Evolutionary conservation across 192 early-diverging fungal species (phyloP).

Genomic region (Mortierella hygrophila): DNA sequence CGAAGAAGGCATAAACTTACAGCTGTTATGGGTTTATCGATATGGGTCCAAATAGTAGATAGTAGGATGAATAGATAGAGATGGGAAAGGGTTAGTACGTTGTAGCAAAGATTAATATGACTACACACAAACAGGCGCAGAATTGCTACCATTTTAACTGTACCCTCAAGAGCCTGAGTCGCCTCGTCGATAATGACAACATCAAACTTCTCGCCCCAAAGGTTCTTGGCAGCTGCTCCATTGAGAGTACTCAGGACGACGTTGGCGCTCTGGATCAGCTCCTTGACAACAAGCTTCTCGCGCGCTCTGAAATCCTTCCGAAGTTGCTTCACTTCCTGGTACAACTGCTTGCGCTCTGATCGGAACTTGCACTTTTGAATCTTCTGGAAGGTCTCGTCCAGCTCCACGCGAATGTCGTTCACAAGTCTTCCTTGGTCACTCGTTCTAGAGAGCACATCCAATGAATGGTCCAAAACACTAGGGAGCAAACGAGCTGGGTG

Average conservation of each 20-base stretch:
- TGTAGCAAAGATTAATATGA: background rate
- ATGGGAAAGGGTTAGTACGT: background rate
- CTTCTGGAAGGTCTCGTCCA: constrained; percentile 74
- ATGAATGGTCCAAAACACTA: constrained; percentile 71
- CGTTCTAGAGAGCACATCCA: constrained; percentile 76
- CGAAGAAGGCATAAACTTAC: background rate
- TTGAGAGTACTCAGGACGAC: constrained; percentile 87
- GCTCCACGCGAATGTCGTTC: constrained; percentile 80
- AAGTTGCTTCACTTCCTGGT: constrained; percentile 73
- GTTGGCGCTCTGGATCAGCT: constrained; percentile 67
- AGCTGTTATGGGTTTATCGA: background rate
- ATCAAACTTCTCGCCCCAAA: constrained; percentile 79
- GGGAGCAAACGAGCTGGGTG: constrained; percentile 88
- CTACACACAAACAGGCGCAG: background rate
- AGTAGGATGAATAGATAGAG: background rate
- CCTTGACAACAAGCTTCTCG: constrained; percentile 76
- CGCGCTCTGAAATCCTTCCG: constrained; percentile 76
- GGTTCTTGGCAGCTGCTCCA: constrained; percentile 68
- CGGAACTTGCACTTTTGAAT: constrained; percentile 75
- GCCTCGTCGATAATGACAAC: constrained; percentile 92
- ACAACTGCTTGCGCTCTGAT: constrained; percentile 72
- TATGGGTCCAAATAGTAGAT: too few species aligned
- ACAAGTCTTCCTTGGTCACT: constrained; percentile 82
- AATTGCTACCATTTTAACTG: background rate
- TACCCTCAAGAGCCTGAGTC: constrained; percentile 82